Conservation (phyloP, 106 monocot genomes). For the Allium cepa region DNA sequence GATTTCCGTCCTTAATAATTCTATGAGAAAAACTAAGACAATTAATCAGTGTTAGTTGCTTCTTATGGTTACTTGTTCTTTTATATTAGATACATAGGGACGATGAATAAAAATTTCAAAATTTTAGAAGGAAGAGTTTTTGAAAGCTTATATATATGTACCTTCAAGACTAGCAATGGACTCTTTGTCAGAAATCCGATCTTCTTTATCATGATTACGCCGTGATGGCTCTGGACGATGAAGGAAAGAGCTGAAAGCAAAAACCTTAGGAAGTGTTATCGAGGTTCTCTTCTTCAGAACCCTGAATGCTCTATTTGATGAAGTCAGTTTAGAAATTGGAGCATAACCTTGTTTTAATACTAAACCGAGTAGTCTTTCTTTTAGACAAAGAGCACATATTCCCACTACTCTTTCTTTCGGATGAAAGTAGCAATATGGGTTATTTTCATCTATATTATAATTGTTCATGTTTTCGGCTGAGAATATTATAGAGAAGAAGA, state of each 20-base stretch:
- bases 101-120: too few species aligned
- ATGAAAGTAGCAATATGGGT: slow-evolving; percentile 53
- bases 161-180: slow-evolving; percentile 60
- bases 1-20: too few species aligned
- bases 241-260: slow-evolving; percentile 54
- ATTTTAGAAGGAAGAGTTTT: too few species aligned
- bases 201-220: slow-evolving; percentile 2
- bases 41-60: too few species aligned
- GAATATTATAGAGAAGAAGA: not conserved
- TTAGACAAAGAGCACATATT: slow-evolving; percentile 78
- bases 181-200: slow-evolving; percentile 13
- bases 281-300: slow-evolving; percentile 17
- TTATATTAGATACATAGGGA: too few species aligned
- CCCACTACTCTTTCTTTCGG: slow-evolving; percentile 58
- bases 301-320: slow-evolving; percentile 11
- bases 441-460: slow-evolving; percentile 9
- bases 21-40: too few species aligned
- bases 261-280: slow-evolving; percentile 40
- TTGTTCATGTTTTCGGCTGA: slow-evolving; percentile 19
- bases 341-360: slow-evolving; percentile 37
- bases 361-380: slow-evolving; percentile 63
- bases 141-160: not conserved
- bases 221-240: slow-evolving; percentile 26
- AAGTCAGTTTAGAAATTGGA: not conserved
- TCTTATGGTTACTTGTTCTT: too few species aligned